A percentile compares a stretch with the other conserved stretches of the same genome.
Conservation (phyloP, 805 yeast species). For the Lachancea quebecensis region DNA sequence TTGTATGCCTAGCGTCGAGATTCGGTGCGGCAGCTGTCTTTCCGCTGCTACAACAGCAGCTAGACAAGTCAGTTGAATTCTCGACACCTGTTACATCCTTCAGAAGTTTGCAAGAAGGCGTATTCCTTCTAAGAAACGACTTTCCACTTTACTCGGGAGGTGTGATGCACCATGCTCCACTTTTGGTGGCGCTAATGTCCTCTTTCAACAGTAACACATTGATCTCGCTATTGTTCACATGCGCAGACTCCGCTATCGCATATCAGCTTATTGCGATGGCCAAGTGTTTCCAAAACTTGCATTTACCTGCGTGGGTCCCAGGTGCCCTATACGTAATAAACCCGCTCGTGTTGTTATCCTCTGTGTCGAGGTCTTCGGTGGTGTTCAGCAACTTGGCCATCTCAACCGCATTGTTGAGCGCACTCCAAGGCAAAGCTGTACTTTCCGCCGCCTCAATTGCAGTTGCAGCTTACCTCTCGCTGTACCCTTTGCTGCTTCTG, state of each 20-base stretch:
- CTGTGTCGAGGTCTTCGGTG: slow-evolving; percentile 61
- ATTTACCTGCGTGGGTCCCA: slow-evolving; percentile 36
- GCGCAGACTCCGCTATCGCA: slow-evolving; percentile 54
- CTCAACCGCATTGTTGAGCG: slow-evolving; percentile 40
- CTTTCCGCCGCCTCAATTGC: slow-evolving; percentile 50
- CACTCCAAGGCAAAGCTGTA: slow-evolving; percentile 35
- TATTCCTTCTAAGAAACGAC: slow-evolving; percentile 49
- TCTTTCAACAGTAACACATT: slow-evolving; percentile 9
- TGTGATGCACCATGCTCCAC: slow-evolving; percentile 78
- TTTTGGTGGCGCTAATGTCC: slow-evolving; percentile 43
- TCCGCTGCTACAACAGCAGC: slow-evolving; percentile 20
- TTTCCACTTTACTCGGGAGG: slow-evolving; percentile 77
- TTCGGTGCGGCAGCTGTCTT: slow-evolving; percentile 17
- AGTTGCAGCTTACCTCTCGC: slow-evolving; percentile 55
- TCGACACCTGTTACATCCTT: slow-evolving; percentile 32
- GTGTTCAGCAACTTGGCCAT: slow-evolving; percentile 55
- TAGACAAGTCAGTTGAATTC: slow-evolving; percentile 30
- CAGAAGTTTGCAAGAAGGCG: slow-evolving; percentile 55
- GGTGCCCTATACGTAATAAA: slow-evolving; percentile 68
- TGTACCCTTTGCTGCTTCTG: slow-evolving; percentile 53
- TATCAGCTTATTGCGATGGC: slow-evolving; percentile 46
- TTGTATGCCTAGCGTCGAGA: slow-evolving; percentile 17
- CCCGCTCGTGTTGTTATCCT: slow-evolving; percentile 68
- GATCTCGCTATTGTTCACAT: slow-evolving; percentile 42
- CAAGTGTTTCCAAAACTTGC: slow-evolving; percentile 12